Conservation (phyloP, 2,329 filamentous ascomycete genomes). For the Fusarium stilboides region DNA sequence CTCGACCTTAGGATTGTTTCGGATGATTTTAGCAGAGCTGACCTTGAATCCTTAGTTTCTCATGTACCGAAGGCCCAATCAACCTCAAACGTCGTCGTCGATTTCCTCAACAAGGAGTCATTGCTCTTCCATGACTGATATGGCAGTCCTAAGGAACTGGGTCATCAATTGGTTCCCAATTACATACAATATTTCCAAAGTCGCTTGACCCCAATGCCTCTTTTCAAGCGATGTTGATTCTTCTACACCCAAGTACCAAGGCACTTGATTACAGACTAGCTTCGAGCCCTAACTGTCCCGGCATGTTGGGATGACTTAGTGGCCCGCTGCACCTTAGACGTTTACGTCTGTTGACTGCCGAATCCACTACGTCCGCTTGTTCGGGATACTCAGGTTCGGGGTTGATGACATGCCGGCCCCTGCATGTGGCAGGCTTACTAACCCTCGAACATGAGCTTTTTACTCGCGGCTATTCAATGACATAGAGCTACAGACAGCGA, state of each 20-base stretch:
- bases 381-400: slow-evolving; percentile 20
- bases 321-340: slow-evolving; percentile 11
- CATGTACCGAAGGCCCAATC: neutral
- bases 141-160: too few relatives aligned
- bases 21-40: neutral
- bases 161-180: neutral
- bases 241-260: neutral
- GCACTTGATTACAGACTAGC: neutral
- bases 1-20: slow-evolving; percentile 3
- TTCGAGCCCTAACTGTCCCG: slow-evolving; percentile 7
- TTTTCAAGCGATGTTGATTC: slow-evolving; percentile 2
- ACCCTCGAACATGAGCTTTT: slow-evolving; percentile 6
- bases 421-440: slow-evolving; percentile 24
- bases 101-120: too few relatives aligned
- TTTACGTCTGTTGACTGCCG: slow-evolving; percentile 31
- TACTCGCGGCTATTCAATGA: neutral
- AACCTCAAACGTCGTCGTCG: too few relatives aligned
- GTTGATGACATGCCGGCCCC: slow-evolving; percentile 32
- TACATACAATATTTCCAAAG: neutral
- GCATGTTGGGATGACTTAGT: slow-evolving; percentile 11
- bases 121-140: too few relatives aligned
- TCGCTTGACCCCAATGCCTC: neutral
- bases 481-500: neutral
- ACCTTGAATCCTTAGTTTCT: neutral
- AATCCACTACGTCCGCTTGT: slow-evolving; percentile 27